These are phyloP conservation scores for Talaromyces ruber DNA, from an alignment of 495 filamentous ascomycete genomes.

Conservation along the genomic window DNA sequence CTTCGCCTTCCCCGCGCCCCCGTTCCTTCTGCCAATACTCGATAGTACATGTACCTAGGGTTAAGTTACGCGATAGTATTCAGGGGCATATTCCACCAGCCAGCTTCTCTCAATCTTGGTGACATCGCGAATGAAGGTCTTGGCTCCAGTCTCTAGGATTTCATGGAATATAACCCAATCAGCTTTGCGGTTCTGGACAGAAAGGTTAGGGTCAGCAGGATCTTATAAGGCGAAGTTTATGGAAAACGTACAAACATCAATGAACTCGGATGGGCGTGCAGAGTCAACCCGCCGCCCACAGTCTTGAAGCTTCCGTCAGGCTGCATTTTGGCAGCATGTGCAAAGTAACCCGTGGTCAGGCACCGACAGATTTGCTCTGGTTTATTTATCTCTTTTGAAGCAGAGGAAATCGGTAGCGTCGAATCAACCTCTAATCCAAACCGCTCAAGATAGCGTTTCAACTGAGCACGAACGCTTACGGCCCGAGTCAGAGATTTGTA, in stretches of 20 bases:
- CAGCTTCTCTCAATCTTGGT: slow-evolving; percentile 87
- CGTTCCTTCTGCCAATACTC: too few relatives aligned
- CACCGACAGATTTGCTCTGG: slow-evolving; percentile 75
- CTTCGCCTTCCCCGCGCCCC: neutral
- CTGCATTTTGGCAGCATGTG: slow-evolving; percentile 93
- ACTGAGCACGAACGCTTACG: slow-evolving; percentile 76
- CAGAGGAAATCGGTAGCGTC: slow-evolving; percentile 26
- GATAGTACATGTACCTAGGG: too few relatives aligned
- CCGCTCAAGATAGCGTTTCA: slow-evolving; percentile 79
- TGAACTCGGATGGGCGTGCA: slow-evolving; percentile 88
- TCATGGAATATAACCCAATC: slow-evolving; percentile 98
- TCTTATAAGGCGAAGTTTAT: neutral
- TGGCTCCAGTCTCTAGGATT: slow-evolving; percentile 82
- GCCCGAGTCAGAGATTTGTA: slow-evolving; percentile 75
- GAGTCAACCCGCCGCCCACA: slow-evolving; percentile 58
- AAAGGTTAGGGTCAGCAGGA: slow-evolving; percentile 13
- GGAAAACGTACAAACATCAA: slow-evolving; percentile 71
- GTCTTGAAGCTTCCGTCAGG: slow-evolving; percentile 85
- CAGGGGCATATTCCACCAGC: slow-evolving; percentile 80
- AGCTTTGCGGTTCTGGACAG: slow-evolving; percentile 73
- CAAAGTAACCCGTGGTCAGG: slow-evolving; percentile 86
- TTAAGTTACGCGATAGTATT: slow-evolving; percentile 62
- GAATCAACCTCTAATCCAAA: slow-evolving; percentile 71
- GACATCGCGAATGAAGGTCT: slow-evolving; percentile 86
- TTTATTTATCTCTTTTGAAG: slow-evolving; percentile 25